phyloP scores from a whole-genome alignment of 495 filamentous ascomycete species.

The Xylaria castorea region DNA sequence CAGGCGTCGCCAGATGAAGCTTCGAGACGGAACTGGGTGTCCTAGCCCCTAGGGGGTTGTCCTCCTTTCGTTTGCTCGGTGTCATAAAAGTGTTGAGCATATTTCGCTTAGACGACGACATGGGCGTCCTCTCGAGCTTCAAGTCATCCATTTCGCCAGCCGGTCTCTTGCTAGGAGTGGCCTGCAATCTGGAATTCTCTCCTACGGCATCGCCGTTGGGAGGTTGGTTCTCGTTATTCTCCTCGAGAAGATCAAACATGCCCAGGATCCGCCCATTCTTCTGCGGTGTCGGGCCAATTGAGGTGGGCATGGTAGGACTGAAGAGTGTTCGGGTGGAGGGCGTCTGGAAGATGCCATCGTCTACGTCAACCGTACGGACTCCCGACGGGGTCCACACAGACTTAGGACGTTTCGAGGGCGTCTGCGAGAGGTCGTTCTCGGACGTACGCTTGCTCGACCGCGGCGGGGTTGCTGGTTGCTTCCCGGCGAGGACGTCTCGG shows the following conservation, averaged over 20 bases:
- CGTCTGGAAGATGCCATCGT: constrained; percentile 62
- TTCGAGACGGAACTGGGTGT: constrained; percentile 60
- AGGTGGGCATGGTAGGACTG: constrained; percentile 61
- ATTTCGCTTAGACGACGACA: constrained; percentile 65
- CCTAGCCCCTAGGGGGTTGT: constrained; percentile 39
- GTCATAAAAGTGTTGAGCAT: constrained; percentile 71
- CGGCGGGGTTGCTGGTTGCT: constrained; percentile 48
- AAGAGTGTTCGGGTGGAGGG: constrained; percentile 66
- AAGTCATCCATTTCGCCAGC: constrained; percentile 39
- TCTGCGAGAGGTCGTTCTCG: constrained; percentile 44
- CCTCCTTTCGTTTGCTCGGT: constrained; percentile 52
- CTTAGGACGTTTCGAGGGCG: constrained; percentile 54
- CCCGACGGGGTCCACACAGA: constrained; percentile 50
- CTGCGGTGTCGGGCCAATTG: constrained; percentile 88
- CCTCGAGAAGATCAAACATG: constrained; percentile 84
- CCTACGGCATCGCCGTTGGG: constrained; percentile 32
- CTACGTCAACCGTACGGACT: constrained; percentile 33
- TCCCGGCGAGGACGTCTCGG: constrained; percentile 64
- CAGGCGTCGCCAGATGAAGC: constrained; percentile 68
- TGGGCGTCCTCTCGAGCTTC: constrained; percentile 64
- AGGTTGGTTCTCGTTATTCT: constrained; percentile 58
- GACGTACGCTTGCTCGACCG: constrained; percentile 44
- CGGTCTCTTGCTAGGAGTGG: constrained; percentile 49
- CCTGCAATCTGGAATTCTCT: constrained; percentile 30
- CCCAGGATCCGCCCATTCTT: constrained; percentile 86